phyloP scores from a whole-genome alignment of 805 yeast genomes.

The Starmerella apis region DNA sequence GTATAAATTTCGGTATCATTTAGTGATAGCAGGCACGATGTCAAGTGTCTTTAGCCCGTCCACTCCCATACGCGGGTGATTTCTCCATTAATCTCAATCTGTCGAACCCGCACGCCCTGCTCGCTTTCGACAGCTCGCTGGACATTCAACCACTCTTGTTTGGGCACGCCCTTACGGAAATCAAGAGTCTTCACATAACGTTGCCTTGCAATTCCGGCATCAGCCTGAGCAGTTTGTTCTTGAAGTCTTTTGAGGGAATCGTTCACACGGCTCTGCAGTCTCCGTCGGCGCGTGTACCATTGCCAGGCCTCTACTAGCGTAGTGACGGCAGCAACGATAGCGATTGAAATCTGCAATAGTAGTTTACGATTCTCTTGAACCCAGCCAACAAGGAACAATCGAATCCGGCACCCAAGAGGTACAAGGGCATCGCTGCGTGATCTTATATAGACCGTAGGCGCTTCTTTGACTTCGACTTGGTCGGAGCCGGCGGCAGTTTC shows the following conservation, averaged over 20 bases:
- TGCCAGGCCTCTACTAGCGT: background rate
- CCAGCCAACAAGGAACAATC: constrained; percentile 17
- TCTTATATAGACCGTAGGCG: background rate
- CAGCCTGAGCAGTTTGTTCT: constrained; percentile 13
- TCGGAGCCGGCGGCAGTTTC: constrained; percentile 3
- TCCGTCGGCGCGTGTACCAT: constrained; percentile 4
- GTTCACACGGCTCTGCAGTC: constrained; percentile 4
- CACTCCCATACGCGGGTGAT: constrained; percentile 83
- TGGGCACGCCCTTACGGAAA: constrained; percentile 16
- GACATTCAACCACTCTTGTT: constrained; percentile 48
- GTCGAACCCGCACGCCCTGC: constrained; percentile 50
- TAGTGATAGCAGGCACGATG: background rate
- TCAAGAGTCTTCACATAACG: constrained; percentile 17
- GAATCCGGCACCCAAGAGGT: constrained; percentile 19
- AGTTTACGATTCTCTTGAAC: constrained; percentile 11
- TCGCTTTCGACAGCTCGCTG: constrained; percentile 50
- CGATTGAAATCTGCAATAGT: constrained; percentile 1
- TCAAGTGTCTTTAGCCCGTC: constrained; percentile 38
- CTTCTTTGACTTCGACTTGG: background rate
- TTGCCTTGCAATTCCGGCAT: constrained; percentile 18
- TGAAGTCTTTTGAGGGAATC: background rate
- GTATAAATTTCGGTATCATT: too few species aligned
- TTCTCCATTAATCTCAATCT: constrained; percentile 74
- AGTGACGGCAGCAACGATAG: background rate
- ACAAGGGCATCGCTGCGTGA: constrained; percentile 14